phyloP scores from a whole-genome alignment of 2,329 filamentous ascomycete genomes.

The Penicillium frequentans region DNA sequence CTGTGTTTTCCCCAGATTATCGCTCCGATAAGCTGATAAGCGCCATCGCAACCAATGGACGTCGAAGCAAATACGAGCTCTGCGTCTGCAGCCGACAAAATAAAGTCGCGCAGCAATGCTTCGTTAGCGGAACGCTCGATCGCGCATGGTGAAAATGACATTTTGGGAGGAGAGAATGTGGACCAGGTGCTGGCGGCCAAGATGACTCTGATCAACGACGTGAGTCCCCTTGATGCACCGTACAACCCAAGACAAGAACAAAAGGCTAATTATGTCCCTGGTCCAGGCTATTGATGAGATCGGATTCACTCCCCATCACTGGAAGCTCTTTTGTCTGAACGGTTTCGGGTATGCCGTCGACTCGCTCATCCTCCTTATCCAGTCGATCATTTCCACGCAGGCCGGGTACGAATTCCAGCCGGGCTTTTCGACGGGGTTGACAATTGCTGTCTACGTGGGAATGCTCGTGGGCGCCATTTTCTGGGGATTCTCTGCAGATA shows the following conservation, averaged over 20 bases:
- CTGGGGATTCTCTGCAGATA: constrained; percentile 67
- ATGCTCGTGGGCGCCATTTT: constrained; percentile 55
- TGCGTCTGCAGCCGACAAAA: background rate
- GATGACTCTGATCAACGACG: constrained; percentile 40
- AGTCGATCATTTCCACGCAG: constrained; percentile 30
- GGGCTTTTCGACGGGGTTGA: constrained; percentile 34
- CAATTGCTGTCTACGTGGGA: constrained; percentile 44
- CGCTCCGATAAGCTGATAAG: background rate
- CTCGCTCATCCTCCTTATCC: constrained; percentile 39
- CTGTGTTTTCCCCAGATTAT: background rate
- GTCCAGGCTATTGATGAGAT: constrained; percentile 53
- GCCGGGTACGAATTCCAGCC: constrained; percentile 27
- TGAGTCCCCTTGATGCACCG: constrained; percentile 5
- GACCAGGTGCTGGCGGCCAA: constrained; percentile 42
- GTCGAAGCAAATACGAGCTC: background rate
- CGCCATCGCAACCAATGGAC: constrained; percentile 1
- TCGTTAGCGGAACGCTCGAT: constrained; percentile 13
- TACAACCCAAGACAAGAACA: background rate
- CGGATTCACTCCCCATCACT: constrained; percentile 60
- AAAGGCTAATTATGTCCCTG: background rate
- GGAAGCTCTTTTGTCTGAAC: constrained; percentile 62
- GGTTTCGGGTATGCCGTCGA: constrained; percentile 56
- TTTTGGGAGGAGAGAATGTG: constrained; percentile 23
- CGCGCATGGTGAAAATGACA: constrained; percentile 16
- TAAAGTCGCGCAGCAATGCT: constrained; percentile 2